Evolutionary conservation across 78 protist genomes (phyloP).

Genomic region (Creolimax fragrantissima): DNA sequence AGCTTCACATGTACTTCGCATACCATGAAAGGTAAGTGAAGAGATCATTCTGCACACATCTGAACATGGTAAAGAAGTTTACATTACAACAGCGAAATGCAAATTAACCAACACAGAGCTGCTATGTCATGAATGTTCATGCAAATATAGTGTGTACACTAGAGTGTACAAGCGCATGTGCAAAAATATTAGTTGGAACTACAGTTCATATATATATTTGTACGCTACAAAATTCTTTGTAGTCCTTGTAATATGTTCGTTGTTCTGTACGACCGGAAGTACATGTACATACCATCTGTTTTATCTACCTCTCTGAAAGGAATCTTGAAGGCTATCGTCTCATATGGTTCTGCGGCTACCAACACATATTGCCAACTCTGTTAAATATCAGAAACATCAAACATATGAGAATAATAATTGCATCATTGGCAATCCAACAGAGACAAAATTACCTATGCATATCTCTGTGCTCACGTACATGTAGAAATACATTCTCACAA

Average conservation of each 20-base stretch:
- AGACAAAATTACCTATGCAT: not conserved
- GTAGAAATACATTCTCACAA: no score
- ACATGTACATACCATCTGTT: not conserved
- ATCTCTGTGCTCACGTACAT: not conserved
- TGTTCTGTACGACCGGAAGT: not conserved
- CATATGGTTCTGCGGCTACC: constrained; percentile 98
- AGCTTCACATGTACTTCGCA: no score
- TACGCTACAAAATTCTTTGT: not conserved
- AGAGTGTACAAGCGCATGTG: no score
- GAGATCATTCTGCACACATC: no score
- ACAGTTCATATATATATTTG: no score
- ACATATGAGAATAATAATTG: not conserved
- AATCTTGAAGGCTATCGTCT: constrained; percentile 90
- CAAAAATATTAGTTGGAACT: no score
- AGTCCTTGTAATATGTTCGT: not conserved
- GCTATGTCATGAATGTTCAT: no score
- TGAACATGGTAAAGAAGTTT: no score
- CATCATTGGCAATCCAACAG: not conserved
- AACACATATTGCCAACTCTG: constrained; percentile 73
- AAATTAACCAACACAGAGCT: no score
- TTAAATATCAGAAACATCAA: not conserved
- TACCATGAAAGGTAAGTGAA: no score
- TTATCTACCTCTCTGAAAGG: constrained; percentile 72
- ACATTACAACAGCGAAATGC: no score
- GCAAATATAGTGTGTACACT: no score